Evolutionary conservation across 352 stramenopile species (phyloP).

Genomic region (Phytophthora pisi): DNA sequence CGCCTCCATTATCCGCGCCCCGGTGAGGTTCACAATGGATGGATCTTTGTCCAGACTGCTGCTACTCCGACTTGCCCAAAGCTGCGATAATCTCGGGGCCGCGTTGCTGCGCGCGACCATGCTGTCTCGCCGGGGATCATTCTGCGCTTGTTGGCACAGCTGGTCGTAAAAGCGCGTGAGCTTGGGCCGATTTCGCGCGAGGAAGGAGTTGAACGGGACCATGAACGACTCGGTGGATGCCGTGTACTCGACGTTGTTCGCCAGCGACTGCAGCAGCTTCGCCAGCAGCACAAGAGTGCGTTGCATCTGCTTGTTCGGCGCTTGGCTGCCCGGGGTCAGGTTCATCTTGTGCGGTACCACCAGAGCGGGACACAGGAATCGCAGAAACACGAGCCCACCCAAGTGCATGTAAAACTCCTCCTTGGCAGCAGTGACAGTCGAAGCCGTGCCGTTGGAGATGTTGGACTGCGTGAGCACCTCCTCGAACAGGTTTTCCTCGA

Average conservation of each 20-base stretch:
- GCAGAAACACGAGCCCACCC: conserved; percentile 77
- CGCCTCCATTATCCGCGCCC: conserved; percentile 35
- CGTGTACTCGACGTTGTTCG: conserved; percentile 80
- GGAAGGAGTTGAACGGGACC: conserved; percentile 77
- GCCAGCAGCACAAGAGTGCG: conserved; percentile 77
- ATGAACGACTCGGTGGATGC: conserved; percentile 74
- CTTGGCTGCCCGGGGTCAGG: conserved; percentile 49
- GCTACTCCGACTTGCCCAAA: conserved; percentile 52
- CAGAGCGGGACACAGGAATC: conserved; percentile 78
- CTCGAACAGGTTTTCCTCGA: conserved; percentile 52
- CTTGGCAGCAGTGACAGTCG: conserved; percentile 38
- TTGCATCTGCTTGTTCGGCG: conserved; percentile 57
- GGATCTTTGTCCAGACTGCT: conserved; percentile 38
- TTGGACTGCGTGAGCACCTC: conserved; percentile 39
- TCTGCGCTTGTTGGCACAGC: conserved; percentile 70
- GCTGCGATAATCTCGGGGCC: conserved; percentile 66
- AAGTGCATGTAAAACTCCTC: conserved; percentile 83
- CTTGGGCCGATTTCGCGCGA: conserved; percentile 57
- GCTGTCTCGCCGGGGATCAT: conserved; percentile 69
- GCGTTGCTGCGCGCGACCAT: conserved; percentile 61
- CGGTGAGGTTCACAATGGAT: conserved; percentile 50
- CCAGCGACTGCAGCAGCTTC: conserved; percentile 83
- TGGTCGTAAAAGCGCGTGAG: conserved; percentile 80
- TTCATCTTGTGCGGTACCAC: conserved; percentile 78
- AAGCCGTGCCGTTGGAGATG: conserved; percentile 25